Evolutionary conservation across 2,329 filamentous ascomycete genomes (phyloP), one percentile per base, ranked within the genome.

Genomic region (Aureobasidium mangrovei): DNA sequence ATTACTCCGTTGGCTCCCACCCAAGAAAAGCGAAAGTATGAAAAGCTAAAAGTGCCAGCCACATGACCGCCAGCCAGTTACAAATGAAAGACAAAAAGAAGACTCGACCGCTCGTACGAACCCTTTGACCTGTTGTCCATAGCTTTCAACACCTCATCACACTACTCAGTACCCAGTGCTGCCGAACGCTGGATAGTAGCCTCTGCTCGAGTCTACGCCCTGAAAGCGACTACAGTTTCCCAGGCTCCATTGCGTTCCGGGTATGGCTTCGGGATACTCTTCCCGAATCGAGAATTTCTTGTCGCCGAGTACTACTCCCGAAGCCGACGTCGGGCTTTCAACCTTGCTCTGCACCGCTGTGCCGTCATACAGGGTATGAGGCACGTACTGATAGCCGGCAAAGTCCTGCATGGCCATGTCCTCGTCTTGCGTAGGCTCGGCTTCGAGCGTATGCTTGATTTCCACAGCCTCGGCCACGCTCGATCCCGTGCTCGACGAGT

Each of bases 321-420:
- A 29, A 2, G 18, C 32, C 8, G 40, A 6, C 8, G 10, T 44
- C 8, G 40, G 31, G 31, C 40, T 53, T 3, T 53, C 40, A 3
- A n/a, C 40, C 31, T 53, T 53, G n/a, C 26, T 12, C 12, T 53
- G 49, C 40, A 53, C 39, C 3, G 51, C 46, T 8, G 36, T 33
- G 35, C 51, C 51, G 24, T 54, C 51, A 18, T 54, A 46, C 7
- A 76, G 65, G 2, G 73, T 64, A 3, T 65, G 63, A 1, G 73
- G 72, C 36, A 70, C 74, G 63, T 77, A 76, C n/a, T 70, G 69
- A 59, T 77, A 77, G 10, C 71, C 71, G 24, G 71, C 67, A 35
- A 65, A 67, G 7, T 64, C 62, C 27, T 74, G 71, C 41, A 73
- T 71, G 56, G 69, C 65, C 59, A 70, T 67, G 33, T 72, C 65